Evolutionary conservation across 2,329 filamentous ascomycete genomes (phyloP), one percentile per base, ranked within the genome.

Genomic region (Colletotrichum endophyticum): DNA sequence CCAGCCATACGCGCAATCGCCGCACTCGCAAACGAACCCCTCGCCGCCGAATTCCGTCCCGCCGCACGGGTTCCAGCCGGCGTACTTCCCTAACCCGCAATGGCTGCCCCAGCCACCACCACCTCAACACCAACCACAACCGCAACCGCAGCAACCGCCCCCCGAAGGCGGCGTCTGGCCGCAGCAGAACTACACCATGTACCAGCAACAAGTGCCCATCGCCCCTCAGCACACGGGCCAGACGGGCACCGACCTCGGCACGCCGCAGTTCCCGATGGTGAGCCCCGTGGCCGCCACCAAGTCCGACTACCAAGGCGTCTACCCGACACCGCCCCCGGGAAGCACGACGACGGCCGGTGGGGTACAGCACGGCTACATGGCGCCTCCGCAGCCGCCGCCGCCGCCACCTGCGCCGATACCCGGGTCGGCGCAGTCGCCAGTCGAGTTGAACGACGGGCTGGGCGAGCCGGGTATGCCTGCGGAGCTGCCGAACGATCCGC

Each of bases 141-240:
- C 56, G 8, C 67, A 63, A 6, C 68, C 53, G 25, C 69, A 64
- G 19, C 69, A 66, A 36, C 70, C 73, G 5, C 73, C 73, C 4
- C 73, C 73, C 7, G 73, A 76, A 19, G 78, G 78, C n/a, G 64
- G 70, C 13, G 73, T 75, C 27, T 75, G 73, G 73, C 78, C 78
- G 4, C 68, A 73, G 25, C 78, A 79, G 67, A 75, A 73, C 28
- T 79, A 79, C 71, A 64, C 57, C 56, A 77, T 78, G 74, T 79
- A 79, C 66, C 74, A 77, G 69, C 78, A 79, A 8, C 78, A 78
- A 62, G 78, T 79, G 5, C 78, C 76, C n/a, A 77, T 79, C 61
- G 78, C 77, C 8, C 59, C 78, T 1, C 77, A 79, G 13, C 76
- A 77, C 56, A 79, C 78, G 6, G 78, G 78, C 11, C 77, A 78